Percentiles rank a stretch among this genome's conserved stretches.
These are phyloP conservation scores for Candida succiphila DNA, from an alignment of 805 yeast species.

Conservation along the genomic window DNA sequence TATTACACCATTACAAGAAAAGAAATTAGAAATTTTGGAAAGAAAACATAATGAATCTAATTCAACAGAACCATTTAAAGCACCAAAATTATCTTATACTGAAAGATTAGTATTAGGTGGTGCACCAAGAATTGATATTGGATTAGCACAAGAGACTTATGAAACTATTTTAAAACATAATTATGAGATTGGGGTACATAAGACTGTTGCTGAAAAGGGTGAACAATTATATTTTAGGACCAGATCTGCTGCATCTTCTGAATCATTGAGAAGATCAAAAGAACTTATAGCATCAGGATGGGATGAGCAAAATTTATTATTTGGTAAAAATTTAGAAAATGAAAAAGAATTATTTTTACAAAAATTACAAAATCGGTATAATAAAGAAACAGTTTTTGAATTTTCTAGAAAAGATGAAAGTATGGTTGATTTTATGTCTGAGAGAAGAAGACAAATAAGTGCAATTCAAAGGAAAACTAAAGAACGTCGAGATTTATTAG, in stretches of 20 bases:
- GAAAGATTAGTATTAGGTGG: slow-evolving; percentile 77
- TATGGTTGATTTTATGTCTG: slow-evolving; percentile 74
- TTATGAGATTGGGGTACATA: slow-evolving; percentile 57
- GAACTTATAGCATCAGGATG: slow-evolving; percentile 70
- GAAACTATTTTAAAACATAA: slow-evolving; percentile 49
- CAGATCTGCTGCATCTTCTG: slow-evolving; percentile 76
- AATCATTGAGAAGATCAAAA: slow-evolving; percentile 77
- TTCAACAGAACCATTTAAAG: slow-evolving; percentile 21
- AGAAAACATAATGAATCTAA: slow-evolving; percentile 30
- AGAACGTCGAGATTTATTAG: slow-evolving; percentile 58
- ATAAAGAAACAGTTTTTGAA: slow-evolving; percentile 92
- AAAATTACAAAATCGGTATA: slow-evolving; percentile 54
- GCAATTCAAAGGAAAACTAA: slow-evolving; percentile 74
- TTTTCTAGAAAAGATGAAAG: slow-evolving; percentile 63
- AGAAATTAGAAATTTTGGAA: slow-evolving; percentile 43
- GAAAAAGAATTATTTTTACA: slow-evolving; percentile 68
- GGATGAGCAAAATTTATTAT: slow-evolving; percentile 80
- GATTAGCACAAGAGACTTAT: slow-evolving; percentile 61
- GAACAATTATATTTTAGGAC: slow-evolving; percentile 83
- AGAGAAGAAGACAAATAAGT: slow-evolving; percentile 78
- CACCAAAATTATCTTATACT: slow-evolving; percentile 60
- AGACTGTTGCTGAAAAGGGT: slow-evolving; percentile 73
- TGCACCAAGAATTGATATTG: slow-evolving; percentile 64
- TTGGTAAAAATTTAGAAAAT: slow-evolving; percentile 65
- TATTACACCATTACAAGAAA: slow-evolving; percentile 59